Base-by-base conservation (phyloP, 129 eudicot species). In the Cynara cardunculus region DNA sequence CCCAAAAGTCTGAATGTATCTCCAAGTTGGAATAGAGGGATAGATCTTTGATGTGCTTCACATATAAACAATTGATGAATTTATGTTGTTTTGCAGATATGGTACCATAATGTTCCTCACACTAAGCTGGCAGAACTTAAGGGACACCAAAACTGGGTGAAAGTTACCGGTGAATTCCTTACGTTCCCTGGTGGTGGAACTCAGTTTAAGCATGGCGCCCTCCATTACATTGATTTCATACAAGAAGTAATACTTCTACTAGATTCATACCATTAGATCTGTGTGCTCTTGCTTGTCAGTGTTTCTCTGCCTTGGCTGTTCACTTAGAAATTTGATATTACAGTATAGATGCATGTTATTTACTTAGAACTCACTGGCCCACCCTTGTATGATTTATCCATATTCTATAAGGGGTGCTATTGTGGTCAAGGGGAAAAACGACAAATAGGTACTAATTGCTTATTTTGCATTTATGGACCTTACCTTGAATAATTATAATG, bases 181-280 rank as follows among this genome's bases (percentile, higher is more conserved):
- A 93, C 94, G 8, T 93, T 93, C 75, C 98, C 98, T 81, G 98
- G 98, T 46, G 98, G 98, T 78, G 98, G 98, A 44, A 93, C 98
- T 44, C 98, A 93, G 83, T 93, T 93, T 75, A 93, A 93, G 90
- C 94, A 93, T 73, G 98, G 98, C 34, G 98, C 96, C 56, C 98
- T 89, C 81, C 97, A 93, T 78, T 93, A 93, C 81, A 93, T 93
- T 16, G 98, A 93, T 87, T 89, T 91, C 83, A 91, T 93, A 28
- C 91, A 93, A 80, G 87, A 89, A 80, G 98, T 93, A 84, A 82
- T 81, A 24, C 71, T 73, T 37, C 56, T 62, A 76, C 62, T 21
- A 69, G 26, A 27, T 62, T 67, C 34, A 46, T 79, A 35, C 34
- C 68, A 8, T 71, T 77, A 53, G 34, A 71, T 67, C 32, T 46